Conservation (phyloP, 179 eudicot species). For the Nepenthes alata region DNA sequence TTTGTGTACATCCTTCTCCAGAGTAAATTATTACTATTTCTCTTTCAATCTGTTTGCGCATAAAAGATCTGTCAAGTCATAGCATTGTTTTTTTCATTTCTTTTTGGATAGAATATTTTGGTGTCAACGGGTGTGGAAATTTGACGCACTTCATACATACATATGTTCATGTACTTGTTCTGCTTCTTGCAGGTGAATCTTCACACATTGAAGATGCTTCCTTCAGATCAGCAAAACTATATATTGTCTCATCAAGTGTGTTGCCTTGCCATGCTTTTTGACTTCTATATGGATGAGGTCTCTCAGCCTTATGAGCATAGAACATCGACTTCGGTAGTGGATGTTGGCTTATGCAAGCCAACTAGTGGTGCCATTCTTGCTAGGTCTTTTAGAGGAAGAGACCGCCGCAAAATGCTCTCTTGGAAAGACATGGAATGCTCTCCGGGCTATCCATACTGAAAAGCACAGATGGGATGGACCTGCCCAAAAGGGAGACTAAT, state of each 20-base stretch:
- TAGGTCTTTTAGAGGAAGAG: constrained; percentile 80
- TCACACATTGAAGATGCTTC: constrained; percentile 49
- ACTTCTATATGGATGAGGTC: constrained; percentile 54
- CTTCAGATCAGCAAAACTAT: constrained; percentile 46
- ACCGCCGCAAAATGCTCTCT: constrained; percentile 69
- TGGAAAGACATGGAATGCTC: constrained; percentile 67
- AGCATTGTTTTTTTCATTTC: no score
- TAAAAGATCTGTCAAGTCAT: no score
- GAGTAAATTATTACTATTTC: background rate
- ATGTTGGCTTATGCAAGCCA: constrained; percentile 67
- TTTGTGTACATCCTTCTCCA: background rate
- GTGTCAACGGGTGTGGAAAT: background rate
- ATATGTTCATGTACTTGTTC: constrained; percentile 2
- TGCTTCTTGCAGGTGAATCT: constrained; percentile 52
- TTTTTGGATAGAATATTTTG: background rate
- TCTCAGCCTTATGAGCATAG: constrained; percentile 30
- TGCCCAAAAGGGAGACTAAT: background rate
- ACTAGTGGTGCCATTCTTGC: constrained; percentile 49
- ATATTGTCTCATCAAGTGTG: constrained; percentile 66
- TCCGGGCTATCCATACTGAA: constrained; percentile 56
- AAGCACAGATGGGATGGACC: background rate
- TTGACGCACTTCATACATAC: no score
- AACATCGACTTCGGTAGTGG: constrained; percentile 39
- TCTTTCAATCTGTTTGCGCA: background rate
- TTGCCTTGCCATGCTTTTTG: constrained; percentile 87